Evolutionary conservation across 2,329 filamentous ascomycete genomes (phyloP), one percentile per base, ranked within the genome.

Genomic region (Conoideocrella luteorostrata): DNA sequence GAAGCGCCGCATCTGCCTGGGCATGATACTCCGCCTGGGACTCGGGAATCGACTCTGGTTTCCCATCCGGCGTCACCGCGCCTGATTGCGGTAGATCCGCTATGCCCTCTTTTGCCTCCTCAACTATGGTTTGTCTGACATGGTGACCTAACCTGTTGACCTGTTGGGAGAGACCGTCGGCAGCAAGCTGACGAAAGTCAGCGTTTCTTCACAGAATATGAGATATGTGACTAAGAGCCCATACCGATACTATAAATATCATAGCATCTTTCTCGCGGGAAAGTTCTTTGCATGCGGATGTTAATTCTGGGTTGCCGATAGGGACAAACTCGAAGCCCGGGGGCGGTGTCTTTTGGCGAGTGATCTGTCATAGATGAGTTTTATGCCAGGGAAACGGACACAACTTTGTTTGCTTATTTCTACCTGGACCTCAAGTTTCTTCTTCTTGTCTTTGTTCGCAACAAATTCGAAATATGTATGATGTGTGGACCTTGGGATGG

Each of bases 191-290:
- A 23, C 20, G 13, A 26, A 6, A 26, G 30, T 47, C 39, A 47
- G 44, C 41, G 24, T 21, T 10, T 26, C 32, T 28, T 15, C 23
- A 28, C 17, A 20, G 21, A 21, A 24, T 21, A 32, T n/a, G 9
- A 17, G 15, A 26, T 28, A 13, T 5, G 4, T 34, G 18, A 13
- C 26, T 36, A 13, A 20, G 20, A 24, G 22, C 34, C 34, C 45
- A 35, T 69, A 82, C 80, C 55, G 78, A 80, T 38, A 84, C 80
- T 46, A 84, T 82, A 52, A 80, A 84, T 13, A 83, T 76, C 73
- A 81, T 77, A 35, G 77, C 78, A 52, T 72, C 78, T 40, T 69
- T 67, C 52, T 80, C 75, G 50, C 80, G 70, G 2, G 80, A 84
- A 17, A 82, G 59, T 53, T 84, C 80, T 60, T 84, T 84, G 67